A percentile compares a stretch with the other conserved stretches of the same genome.
Evolutionary conservation across 306 rosid species (phyloP).

Genomic region (Prunus armeniaca): DNA sequence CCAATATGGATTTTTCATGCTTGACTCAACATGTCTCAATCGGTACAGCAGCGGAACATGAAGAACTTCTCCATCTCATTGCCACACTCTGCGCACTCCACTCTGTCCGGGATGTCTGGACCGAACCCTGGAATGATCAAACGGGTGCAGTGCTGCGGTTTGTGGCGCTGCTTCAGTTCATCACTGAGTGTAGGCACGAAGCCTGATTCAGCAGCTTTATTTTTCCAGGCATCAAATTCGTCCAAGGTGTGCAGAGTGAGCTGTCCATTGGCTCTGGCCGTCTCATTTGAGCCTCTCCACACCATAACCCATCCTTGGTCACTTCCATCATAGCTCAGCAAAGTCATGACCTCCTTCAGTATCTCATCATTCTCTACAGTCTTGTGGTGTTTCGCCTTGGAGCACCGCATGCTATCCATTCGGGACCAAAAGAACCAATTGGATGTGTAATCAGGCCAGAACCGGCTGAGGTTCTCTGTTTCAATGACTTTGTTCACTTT

Average conservation of each 20-base stretch:
- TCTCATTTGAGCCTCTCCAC: constrained; percentile 45
- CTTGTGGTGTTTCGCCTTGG: constrained; percentile 47
- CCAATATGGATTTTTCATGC: neutral
- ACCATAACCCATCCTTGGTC: constrained; percentile 78
- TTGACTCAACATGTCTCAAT: constrained; percentile 6
- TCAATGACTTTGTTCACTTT: constrained; percentile 36
- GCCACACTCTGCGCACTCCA: constrained; percentile 82
- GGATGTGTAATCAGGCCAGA: constrained; percentile 44
- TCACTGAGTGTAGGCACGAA: constrained; percentile 38
- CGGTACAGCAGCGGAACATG: constrained; percentile 86
- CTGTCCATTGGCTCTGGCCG: constrained; percentile 70
- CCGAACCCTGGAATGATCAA: constrained; percentile 67
- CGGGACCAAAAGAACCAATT: constrained; percentile 89
- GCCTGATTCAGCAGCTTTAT: constrained; percentile 23
- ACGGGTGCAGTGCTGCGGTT: constrained; percentile 73
- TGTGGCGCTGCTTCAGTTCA: constrained; percentile 34
- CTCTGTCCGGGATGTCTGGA: constrained; percentile 59
- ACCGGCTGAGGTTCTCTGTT: constrained; percentile 42
- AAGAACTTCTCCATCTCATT: constrained; percentile 84
- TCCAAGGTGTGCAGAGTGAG: constrained; percentile 31
- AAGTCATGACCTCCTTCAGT: constrained; percentile 65
- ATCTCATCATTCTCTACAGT: constrained; percentile 51
- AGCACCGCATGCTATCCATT: constrained; percentile 81
- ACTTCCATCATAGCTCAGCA: constrained; percentile 78
- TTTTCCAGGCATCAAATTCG: constrained; percentile 46